Evolutionary conservation across 2,329 filamentous ascomycete species (phyloP).

Genomic region (Lachnellula suecica): DNA sequence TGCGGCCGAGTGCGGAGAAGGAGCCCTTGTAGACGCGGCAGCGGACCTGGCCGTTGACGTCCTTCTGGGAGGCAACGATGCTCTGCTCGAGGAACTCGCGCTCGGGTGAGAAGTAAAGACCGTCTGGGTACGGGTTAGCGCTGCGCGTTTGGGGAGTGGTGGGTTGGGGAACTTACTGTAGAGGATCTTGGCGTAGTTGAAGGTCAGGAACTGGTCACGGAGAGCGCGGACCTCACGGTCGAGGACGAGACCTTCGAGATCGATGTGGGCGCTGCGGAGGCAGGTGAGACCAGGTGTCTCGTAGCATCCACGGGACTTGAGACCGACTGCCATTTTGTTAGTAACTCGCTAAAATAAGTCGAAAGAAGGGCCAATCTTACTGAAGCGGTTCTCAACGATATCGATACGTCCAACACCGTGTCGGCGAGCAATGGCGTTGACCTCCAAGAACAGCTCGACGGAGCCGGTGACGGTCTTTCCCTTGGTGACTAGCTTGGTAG

Average conservation of each 20-base stretch:
- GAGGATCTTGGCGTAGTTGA: conserved; percentile 56
- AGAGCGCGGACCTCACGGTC: conserved; percentile 68
- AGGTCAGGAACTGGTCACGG: conserved; percentile 69
- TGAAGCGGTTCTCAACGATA: conserved; percentile 80
- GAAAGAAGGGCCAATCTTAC: background rate
- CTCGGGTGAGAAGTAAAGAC: conserved; percentile 67
- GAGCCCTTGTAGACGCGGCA: conserved; percentile 67
- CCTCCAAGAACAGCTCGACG: conserved; percentile 69
- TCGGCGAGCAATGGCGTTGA: conserved; percentile 69
- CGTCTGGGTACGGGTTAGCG: conserved; percentile 35
- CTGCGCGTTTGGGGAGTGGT: background rate
- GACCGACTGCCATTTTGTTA: conserved; percentile 47
- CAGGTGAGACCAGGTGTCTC: conserved; percentile 45
- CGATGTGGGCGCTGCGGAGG: conserved; percentile 41
- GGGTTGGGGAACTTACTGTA: conserved; percentile 40
- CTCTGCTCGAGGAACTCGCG: conserved; percentile 69
- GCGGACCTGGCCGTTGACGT: conserved; percentile 61
- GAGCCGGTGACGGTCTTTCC: conserved; percentile 65
- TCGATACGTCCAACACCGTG: conserved; percentile 80
- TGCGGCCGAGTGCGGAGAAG: conserved; percentile 58
- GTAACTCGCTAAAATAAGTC: background rate
- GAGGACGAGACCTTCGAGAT: conserved; percentile 65
- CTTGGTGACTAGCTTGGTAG: conserved; percentile 60
- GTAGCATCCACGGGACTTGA: conserved; percentile 82
- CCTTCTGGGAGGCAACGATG: conserved; percentile 58